Evolutionary conservation across 371 early-diverging fungal species (phyloP), one percentile per base, ranked within the genome.

Genomic region (Mucor sp.): DNA sequence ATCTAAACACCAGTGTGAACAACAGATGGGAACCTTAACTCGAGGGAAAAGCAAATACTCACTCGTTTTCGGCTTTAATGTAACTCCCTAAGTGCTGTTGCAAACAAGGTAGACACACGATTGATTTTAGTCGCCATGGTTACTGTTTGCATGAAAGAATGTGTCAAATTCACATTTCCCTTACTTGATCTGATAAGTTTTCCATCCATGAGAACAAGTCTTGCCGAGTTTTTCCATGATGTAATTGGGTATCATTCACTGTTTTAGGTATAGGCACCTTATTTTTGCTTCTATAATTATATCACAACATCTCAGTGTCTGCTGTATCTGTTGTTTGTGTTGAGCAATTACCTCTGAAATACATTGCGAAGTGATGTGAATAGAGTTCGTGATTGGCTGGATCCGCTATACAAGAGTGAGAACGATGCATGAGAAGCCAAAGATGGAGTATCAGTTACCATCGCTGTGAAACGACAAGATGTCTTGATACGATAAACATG

Each of bases 161-260:
- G 17, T 55, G 47, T 66, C 28, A 48, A 30, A 27, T 41, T 41
- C 41, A 17, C 37, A 35, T 35, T 4, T 0, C 62, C 41, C 64
- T 66, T 86, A 86, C 88, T 56, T 82, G 79, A 65, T 85, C 78
- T 33, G 83, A 65, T 55, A 77, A 62, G 57, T 85, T 73, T 50
- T 87, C 77, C 85, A 88, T 87, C 88, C 88, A 88, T 7, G 83
- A 82, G 70, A 82, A 88, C 33, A 75, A 71, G 62, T 87, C 87
- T n/a, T 78, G 59, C 17, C 87, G 75, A 8, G 78, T 64, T 58
- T 74, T 65, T 21, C 83, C 87, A 61, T 85, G 79, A 44, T 83
- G 68, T 27, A 69, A 58, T 58, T 81, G 77, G 19, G 77, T 75
- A 63, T 77, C 76, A 23, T 67, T 72, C 39, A 82, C 70, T 57